phyloP scores from a whole-genome alignment of 2,329 filamentous ascomycete species.

The Colletotrichum lentis region DNA sequence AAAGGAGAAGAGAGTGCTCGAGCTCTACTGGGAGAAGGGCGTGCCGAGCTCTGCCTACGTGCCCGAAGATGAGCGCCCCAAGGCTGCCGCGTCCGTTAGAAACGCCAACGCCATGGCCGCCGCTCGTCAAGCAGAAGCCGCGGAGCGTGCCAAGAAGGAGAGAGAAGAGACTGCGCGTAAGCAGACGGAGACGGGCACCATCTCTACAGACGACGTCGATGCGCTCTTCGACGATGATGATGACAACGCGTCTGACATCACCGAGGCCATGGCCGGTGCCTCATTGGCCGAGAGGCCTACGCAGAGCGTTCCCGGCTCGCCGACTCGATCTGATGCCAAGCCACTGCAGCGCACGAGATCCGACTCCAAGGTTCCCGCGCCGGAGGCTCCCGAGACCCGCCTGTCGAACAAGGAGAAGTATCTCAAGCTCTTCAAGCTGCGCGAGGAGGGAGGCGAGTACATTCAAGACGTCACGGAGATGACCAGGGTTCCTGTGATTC shows the following conservation, averaged over 20 bases:
- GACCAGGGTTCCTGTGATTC: constrained; percentile 94
- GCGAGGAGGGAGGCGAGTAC: constrained; percentile 93
- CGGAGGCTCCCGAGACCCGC: constrained; percentile 79
- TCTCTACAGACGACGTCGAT: constrained; percentile 90
- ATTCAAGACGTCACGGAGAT: constrained; percentile 99
- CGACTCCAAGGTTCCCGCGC: constrained; percentile 85
- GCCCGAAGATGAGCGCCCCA: constrained; percentile 94
- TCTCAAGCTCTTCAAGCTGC: constrained; percentile 83
- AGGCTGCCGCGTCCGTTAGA: constrained; percentile 77
- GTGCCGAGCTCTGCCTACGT: constrained; percentile 95
- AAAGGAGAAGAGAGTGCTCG: constrained; percentile 92
- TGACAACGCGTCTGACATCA: constrained; percentile 84
- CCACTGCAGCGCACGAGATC: constrained; percentile 87
- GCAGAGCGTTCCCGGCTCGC: constrained; percentile 93
- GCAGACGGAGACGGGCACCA: constrained; percentile 93
- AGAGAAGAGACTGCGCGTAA: constrained; percentile 90
- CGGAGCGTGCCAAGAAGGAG: constrained; percentile 82
- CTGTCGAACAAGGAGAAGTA: constrained; percentile 97
- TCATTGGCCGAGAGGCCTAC: constrained; percentile 89
- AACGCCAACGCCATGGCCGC: constrained; percentile 78
- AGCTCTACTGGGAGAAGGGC: constrained; percentile 99
- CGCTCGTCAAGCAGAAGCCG: constrained; percentile 81
- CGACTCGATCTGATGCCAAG: constrained; percentile 75
- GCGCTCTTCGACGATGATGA: constrained; percentile 96
- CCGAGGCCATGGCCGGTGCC: constrained; percentile 90